Conservation (phyloP, 495 filamentous ascomycete species). For the Pyrenula aspistea region DNA sequence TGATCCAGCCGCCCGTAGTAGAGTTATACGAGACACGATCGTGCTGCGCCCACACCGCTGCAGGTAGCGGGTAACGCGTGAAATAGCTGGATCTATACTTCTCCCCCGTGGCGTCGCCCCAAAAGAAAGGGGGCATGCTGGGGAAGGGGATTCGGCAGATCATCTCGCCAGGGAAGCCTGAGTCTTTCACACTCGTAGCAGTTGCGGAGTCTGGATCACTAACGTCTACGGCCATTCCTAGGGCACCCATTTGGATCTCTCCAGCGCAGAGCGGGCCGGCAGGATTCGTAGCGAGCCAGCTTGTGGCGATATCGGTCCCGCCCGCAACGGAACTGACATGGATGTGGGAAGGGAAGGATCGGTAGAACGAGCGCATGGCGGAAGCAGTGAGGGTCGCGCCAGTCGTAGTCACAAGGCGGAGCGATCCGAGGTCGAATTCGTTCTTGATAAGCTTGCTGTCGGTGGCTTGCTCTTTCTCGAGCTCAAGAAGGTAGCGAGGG, state of each 20-base stretch:
- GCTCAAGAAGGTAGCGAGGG: constrained; percentile 61
- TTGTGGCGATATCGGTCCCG: constrained; percentile 66
- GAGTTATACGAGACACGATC: constrained; percentile 67
- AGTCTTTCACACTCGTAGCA: constrained; percentile 32
- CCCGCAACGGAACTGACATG: constrained; percentile 65
- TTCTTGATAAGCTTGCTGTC: constrained; percentile 43
- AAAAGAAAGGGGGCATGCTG: constrained; percentile 62
- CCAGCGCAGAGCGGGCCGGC: constrained; percentile 59
- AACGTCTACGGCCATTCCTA: constrained; percentile 55
- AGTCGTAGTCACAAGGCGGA: constrained; percentile 51
- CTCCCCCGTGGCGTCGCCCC: constrained; percentile 42
- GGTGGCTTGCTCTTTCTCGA: constrained; percentile 30
- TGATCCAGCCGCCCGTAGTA: constrained; percentile 47
- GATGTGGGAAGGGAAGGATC: constrained; percentile 54
- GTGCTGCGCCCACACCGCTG: constrained; percentile 65
- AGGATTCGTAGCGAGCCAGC: constrained; percentile 56
- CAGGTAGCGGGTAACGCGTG: constrained; percentile 34
- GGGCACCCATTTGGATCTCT: constrained; percentile 48
- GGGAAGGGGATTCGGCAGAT: constrained; percentile 59
- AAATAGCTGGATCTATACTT: constrained; percentile 64
- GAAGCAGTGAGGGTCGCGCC: constrained; percentile 68
- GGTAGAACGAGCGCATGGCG: constrained; percentile 74
- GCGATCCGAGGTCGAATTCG: constrained; percentile 43
- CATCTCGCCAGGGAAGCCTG: constrained; percentile 60
- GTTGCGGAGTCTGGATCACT: constrained; percentile 48